A percentile compares a stretch with the other conserved stretches of the same genome.
Evolutionary conservation across 352 stramenopile species (phyloP).

Genomic region (Discostella stelligera): DNA sequence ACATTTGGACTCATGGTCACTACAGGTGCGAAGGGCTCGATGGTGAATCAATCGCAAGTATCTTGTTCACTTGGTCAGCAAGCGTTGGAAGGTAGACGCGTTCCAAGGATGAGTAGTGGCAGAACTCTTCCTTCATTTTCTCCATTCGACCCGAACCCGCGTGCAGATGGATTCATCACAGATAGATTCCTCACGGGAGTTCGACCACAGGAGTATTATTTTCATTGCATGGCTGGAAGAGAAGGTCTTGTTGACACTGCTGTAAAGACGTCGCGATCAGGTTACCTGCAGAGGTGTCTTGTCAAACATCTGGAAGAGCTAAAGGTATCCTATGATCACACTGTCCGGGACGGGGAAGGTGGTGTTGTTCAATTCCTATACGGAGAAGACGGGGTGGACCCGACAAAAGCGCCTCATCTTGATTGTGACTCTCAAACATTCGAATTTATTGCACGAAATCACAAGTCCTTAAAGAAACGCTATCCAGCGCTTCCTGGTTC

Average conservation of each 20-base stretch:
- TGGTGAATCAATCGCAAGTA: slow-evolving; percentile 99
- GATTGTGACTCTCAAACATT: slow-evolving; percentile 90
- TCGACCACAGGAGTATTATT: slow-evolving; percentile 99
- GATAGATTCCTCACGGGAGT: slow-evolving; percentile 98
- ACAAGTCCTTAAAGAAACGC: slow-evolving; percentile 92
- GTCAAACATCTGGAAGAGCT: slow-evolving; percentile 98
- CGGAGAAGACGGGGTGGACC: slow-evolving; percentile 98
- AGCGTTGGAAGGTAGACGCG: slow-evolving; percentile 96
- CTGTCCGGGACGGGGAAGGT: slow-evolving; percentile 95
- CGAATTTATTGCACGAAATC: slow-evolving; percentile 95
- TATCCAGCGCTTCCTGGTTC: slow-evolving; percentile 78
- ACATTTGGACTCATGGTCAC: slow-evolving; percentile 99
- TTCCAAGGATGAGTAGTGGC: slow-evolving; percentile 96
- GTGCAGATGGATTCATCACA: slow-evolving; percentile 98
- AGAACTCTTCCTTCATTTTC: slow-evolving; percentile 98
- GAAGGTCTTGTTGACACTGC: slow-evolving; percentile 96
- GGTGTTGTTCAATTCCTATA: slow-evolving; percentile 99
- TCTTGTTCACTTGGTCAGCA: slow-evolving; percentile 99
- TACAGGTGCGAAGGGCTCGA: slow-evolving; percentile 98
- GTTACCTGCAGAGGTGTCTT: slow-evolving; percentile 99
- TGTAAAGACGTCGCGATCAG: slow-evolving; percentile 99
- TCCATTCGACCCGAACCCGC: slow-evolving; percentile 94
- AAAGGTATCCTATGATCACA: slow-evolving; percentile 97
- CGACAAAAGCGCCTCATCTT: slow-evolving; percentile 91
- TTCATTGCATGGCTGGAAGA: slow-evolving; percentile 99